These are phyloP conservation scores for Fonsecaea multimorphosa DNA, from an alignment of 2,329 filamentous ascomycete species.

Conservation along the genomic window DNA sequence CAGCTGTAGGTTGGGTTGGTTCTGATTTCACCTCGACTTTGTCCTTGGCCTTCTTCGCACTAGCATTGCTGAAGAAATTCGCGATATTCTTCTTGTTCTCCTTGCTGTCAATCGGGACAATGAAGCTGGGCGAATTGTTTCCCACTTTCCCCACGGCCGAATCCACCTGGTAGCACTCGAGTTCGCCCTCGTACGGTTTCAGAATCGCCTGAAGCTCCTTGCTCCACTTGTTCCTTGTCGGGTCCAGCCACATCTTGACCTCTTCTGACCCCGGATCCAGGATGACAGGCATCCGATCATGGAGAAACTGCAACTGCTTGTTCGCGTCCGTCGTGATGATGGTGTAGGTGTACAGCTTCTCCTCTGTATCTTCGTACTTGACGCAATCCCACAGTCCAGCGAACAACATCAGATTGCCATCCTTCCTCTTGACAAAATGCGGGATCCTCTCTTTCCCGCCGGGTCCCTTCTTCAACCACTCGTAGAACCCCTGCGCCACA, in stretches of 20 bases:
- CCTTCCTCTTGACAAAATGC: slow-evolving; percentile 80
- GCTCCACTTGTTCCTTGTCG: slow-evolving; percentile 72
- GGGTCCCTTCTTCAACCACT: slow-evolving; percentile 83
- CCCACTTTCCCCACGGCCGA: slow-evolving; percentile 94
- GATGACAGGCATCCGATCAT: slow-evolving; percentile 95
- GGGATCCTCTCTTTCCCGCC: slow-evolving; percentile 80
- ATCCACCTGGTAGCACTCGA: slow-evolving; percentile 84
- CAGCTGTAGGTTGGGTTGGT: slow-evolving; percentile 52
- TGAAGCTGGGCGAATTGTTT: slow-evolving; percentile 82
- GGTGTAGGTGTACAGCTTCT: slow-evolving; percentile 85
- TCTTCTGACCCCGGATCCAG: slow-evolving; percentile 75
- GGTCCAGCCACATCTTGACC: slow-evolving; percentile 80
- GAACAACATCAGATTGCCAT: slow-evolving; percentile 84
- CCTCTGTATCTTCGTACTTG: slow-evolving; percentile 73
- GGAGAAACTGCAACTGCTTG: slow-evolving; percentile 80
- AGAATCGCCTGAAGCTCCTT: slow-evolving; percentile 77
- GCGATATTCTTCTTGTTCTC: slow-evolving; percentile 93
- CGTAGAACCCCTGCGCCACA: slow-evolving; percentile 90
- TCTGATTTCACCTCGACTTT: slow-evolving; percentile 42
- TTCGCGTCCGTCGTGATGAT: slow-evolving; percentile 92
- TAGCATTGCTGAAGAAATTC: slow-evolving; percentile 77
- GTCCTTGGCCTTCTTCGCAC: slow-evolving; percentile 41
- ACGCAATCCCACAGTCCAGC: slow-evolving; percentile 93
- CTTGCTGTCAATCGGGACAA: slow-evolving; percentile 80
- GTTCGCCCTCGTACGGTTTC: slow-evolving; percentile 76